These are phyloP conservation scores for Fomitopsis serialis DNA, from an alignment of 768 basidiomycete genomes.

Conservation along the genomic window DNA sequence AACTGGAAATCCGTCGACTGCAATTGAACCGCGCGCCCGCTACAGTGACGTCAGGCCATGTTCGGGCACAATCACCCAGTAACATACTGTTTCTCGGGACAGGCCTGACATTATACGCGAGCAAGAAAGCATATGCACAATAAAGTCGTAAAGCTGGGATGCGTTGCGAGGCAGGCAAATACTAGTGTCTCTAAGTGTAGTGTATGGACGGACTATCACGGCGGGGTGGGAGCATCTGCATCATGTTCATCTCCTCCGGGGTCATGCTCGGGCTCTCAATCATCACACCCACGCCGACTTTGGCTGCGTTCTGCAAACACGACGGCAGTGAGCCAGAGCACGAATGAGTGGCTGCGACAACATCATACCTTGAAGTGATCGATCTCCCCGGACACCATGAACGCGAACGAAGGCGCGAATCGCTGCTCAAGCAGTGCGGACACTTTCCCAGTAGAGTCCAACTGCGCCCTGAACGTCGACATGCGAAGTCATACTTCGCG, in stretches of 20 bases:
- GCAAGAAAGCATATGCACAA: background rate
- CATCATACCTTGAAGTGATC: slow-evolving; percentile 97
- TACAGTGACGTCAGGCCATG: no score
- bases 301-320: slow-evolving; percentile 71
- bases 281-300: slow-evolving; percentile 97
- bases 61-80: no score
- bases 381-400: slow-evolving; percentile 93
- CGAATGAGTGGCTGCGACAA: slow-evolving; percentile 1
- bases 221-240: slow-evolving; percentile 19
- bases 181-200: background rate
- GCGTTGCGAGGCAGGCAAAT: background rate
- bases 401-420: slow-evolving; percentile 91
- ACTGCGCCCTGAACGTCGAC: slow-evolving; percentile 89
- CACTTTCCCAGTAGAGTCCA: slow-evolving; percentile 94
- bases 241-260: slow-evolving; percentile 72
- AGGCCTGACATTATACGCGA: background rate
- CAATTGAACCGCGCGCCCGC: no score
- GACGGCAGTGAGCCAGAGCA: background rate
- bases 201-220: background rate
- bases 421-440: slow-evolving; percentile 93
- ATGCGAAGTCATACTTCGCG: slow-evolving; percentile 94
- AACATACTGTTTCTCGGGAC: no score
- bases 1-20: no score
- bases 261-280: slow-evolving; percentile 82
- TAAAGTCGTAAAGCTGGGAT: background rate